Conservation (phyloP, 129 eudicot species). For the Glebionis coronaria region DNA sequence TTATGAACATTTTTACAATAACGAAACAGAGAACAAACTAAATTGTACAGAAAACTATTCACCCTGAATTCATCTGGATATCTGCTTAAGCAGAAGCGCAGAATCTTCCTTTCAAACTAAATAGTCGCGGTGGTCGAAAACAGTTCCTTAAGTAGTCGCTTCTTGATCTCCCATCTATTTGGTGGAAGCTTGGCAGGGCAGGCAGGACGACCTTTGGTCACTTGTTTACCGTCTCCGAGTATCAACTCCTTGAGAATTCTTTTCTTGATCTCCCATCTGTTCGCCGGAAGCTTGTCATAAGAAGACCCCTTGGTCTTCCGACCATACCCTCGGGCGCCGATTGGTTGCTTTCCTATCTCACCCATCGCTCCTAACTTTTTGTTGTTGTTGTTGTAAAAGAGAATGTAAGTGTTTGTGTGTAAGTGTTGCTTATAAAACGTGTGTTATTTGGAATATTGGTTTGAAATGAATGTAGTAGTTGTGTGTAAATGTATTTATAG, state of each 20-base stretch:
- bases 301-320: constrained; percentile 19
- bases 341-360: constrained; percentile 20
- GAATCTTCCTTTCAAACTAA: constrained; percentile 6
- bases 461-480: neutral
- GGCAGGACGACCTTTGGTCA: neutral
- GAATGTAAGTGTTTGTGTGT: neutral
- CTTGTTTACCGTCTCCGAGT: constrained; percentile 14
- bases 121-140: neutral
- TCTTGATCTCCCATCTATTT: constrained; percentile 21
- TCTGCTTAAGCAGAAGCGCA: neutral
- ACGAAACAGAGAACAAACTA: neutral
- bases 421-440: neutral
- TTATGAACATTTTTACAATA: neutral
- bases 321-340: constrained; percentile 10
- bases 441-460: neutral
- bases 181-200: neutral
- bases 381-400: neutral
- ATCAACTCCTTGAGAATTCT: constrained; percentile 18
- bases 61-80: neutral
- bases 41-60: neutral
- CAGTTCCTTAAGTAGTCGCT: neutral
- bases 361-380: constrained; percentile 15
- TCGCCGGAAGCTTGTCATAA: constrained; percentile 22
- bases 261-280: constrained; percentile 24
- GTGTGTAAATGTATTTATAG: constrained; percentile 2